Conservation (phyloP, 1,139 yeast species). For the Yamadazyma songkhlaensis region DNA sequence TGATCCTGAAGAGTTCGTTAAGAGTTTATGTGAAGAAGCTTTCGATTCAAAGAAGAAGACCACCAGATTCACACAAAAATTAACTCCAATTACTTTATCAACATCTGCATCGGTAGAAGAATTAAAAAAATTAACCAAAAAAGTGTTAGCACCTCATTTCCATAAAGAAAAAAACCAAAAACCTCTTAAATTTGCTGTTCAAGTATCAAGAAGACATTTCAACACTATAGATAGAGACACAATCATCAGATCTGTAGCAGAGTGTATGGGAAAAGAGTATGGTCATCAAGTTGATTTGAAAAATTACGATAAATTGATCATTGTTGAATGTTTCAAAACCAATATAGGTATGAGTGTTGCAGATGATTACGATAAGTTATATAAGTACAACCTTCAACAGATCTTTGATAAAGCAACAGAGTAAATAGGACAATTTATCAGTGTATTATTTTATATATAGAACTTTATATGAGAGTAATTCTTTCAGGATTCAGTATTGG, state of each 20-base stretch:
- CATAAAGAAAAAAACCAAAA: constrained; percentile 49
- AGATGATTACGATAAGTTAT: constrained; percentile 53
- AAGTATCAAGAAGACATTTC: constrained; percentile 77
- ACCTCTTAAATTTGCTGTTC: constrained; percentile 72
- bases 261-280: constrained; percentile 63
- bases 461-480: constrained; percentile 1
- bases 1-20: constrained; percentile 70
- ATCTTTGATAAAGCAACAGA: constrained; percentile 48
- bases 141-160: constrained; percentile 66
- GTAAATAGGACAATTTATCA: constrained; percentile 3
- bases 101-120: constrained; percentile 73
- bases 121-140: constrained; percentile 52
- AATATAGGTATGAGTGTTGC: constrained; percentile 83
- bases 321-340: constrained; percentile 85
- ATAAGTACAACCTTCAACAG: constrained; percentile 62
- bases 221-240: constrained; percentile 66
- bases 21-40: constrained; percentile 60
- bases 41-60: constrained; percentile 48
- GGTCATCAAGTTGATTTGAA: constrained; percentile 82
- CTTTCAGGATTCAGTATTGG: constrained; percentile 14
- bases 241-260: constrained; percentile 70
- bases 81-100: constrained; percentile 77
- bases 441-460: too few relatives aligned
- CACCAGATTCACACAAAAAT: constrained; percentile 71
- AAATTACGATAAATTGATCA: constrained; percentile 69